Percentiles rank a stretch among this genome's conserved stretches.
These are phyloP conservation scores for Phytophthora cactorum DNA, from an alignment of 352 stramenopile genomes.

Conservation along the genomic window DNA sequence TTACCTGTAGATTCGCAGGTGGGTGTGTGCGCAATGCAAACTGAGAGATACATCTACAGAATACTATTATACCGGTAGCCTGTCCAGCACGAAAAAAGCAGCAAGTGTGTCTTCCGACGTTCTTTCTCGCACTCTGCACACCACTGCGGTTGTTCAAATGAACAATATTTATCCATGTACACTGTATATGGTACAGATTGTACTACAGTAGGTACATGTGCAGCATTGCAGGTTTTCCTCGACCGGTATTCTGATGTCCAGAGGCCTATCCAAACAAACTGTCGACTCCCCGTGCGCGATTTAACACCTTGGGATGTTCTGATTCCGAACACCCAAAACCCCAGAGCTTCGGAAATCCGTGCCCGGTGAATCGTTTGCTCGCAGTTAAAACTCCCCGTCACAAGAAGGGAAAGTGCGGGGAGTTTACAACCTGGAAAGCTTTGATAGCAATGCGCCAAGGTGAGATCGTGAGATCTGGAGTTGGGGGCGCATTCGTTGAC, in stretches of 20 bases:
- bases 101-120: neutral
- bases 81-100: conserved; percentile 2
- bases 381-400: conserved; percentile 17
- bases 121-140: neutral
- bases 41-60: neutral
- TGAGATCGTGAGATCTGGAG: conserved; percentile 9
- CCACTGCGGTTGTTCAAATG: too few species aligned
- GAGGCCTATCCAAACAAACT: conserved; percentile 19
- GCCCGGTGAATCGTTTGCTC: conserved; percentile 8
- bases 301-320: neutral
- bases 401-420: conserved; percentile 10
- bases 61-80: neutral
- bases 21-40: neutral
- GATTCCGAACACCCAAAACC: too few species aligned
- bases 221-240: neutral
- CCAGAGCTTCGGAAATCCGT: too few species aligned
- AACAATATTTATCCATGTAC: too few species aligned
- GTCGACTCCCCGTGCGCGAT: conserved; percentile 7
- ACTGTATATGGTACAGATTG: too few species aligned
- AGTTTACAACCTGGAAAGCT: neutral
- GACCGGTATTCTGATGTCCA: neutral
- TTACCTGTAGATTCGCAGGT: too few species aligned
- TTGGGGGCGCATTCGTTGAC: neutral
- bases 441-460: neutral
- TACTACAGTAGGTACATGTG: neutral